A percentile compares a stretch with the other conserved stretches of the same genome.
Evolutionary conservation across 2,329 filamentous ascomycete species (phyloP).

Genomic region (Venturia nashicola): DNA sequence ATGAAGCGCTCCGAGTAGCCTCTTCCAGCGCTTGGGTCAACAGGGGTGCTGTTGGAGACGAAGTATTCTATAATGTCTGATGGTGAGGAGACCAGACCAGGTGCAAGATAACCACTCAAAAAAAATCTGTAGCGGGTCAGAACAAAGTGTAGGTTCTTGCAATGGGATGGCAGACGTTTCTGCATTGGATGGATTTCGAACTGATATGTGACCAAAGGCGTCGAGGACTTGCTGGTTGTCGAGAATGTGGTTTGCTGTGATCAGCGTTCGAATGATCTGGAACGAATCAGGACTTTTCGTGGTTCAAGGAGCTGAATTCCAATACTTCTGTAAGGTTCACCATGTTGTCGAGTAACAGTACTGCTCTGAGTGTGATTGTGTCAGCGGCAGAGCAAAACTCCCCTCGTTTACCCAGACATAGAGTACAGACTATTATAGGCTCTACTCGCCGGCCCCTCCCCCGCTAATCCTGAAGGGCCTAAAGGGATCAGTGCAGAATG

Average conservation of each 20-base stretch:
- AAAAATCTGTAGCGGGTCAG: slow-evolving; percentile 24
- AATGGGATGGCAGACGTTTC: slow-evolving; percentile 3
- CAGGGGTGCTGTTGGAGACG: slow-evolving; percentile 29
- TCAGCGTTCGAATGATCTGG: slow-evolving; percentile 20
- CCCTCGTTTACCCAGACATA: neutral
- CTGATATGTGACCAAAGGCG: slow-evolving; percentile 43
- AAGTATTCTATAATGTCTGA: slow-evolving; percentile 36
- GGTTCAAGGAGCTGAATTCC: neutral
- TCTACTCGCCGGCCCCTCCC: too few species aligned
- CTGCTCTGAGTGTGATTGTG: neutral
- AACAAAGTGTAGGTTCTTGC: too few species aligned
- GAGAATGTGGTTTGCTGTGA: slow-evolving; percentile 40
- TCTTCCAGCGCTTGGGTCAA: slow-evolving; percentile 25
- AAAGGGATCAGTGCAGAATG: too few species aligned
- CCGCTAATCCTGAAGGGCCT: too few species aligned
- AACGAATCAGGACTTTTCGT: slow-evolving; percentile 12
- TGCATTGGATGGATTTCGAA: slow-evolving; percentile 32
- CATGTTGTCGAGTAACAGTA: neutral
- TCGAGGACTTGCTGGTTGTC: slow-evolving; percentile 40
- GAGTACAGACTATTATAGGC: neutral
- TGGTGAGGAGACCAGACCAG: slow-evolving; percentile 32
- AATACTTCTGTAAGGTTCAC: neutral
- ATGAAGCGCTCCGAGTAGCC: slow-evolving; percentile 35
- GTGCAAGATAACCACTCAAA: slow-evolving; percentile 35
- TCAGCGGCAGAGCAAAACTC: neutral